Base-by-base conservation (phyloP, 352 stramenopile genomes). In the Aphanomyces cochlioides region DNA sequence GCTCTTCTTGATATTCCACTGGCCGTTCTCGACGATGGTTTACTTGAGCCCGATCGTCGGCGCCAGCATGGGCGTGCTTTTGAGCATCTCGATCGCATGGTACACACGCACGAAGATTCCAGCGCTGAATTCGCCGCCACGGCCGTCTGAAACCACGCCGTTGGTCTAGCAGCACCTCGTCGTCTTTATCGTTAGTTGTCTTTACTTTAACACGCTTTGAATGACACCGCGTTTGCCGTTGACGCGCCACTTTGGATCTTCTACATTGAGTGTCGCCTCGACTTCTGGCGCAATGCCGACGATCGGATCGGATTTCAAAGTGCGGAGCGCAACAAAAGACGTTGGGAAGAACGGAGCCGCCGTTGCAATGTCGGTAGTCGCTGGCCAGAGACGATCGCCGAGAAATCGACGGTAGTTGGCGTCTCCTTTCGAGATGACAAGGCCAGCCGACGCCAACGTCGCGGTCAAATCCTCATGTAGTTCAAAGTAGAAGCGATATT, bases 341-440 rank as follows among this genome's bases (percentile, higher is more conserved):
- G 77, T 71, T 3, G 83, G 80, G 53, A 90, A 93, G 72, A 89
- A 96, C 36, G 84, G 76, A 15, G 92, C 76, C 4, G 98, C 90
- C 38, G 96, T 77, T 21, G 87, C 69, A 58, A 98, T 89, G 0
- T 87, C 84, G 13, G 82, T 94, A 15, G 85, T 83, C 28, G 89
- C 80, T 2, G 82, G 80, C 94, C 95, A 99, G 67, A 91, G 74
- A 37, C 93, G 83, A 75, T 99, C 97, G 5, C 95, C 95, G 1
- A 98, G 76, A 15, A 99, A 72, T 6, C 96, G 88, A n/a, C 96
- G 85, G 78, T 99, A 99, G 75, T 99, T 99, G 47, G 97, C 90
- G 75, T 99, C 96, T 19, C 96, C 96, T 78, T 99, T 99, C 15
- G 98, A 81, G 78, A 99, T 97, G 56, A 97, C 90, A 21, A 99